phyloP scores from a whole-genome alignment of 495 filamentous ascomycete species.

The Hypomontagnella monticulosa region DNA sequence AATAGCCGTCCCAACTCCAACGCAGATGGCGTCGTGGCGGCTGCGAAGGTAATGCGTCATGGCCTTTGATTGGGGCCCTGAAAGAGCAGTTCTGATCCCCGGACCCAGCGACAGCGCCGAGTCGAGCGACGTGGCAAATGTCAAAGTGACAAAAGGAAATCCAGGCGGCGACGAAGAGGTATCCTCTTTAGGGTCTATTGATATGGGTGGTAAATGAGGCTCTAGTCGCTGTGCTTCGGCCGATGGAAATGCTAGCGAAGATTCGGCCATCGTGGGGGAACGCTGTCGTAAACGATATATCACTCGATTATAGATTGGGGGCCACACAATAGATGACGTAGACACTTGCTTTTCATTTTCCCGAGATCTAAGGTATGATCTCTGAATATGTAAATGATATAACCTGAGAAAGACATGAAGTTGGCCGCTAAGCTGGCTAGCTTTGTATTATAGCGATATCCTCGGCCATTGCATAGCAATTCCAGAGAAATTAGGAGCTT shows the following conservation, averaged over 20 bases:
- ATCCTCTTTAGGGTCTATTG: constrained; percentile 1
- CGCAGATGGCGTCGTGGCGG: constrained; percentile 82
- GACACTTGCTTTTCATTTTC: not conserved
- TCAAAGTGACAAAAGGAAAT: constrained; percentile 69
- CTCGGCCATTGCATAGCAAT: constrained; percentile 6
- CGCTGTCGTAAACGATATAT: not conserved
- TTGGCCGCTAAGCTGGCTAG: constrained; percentile 6
- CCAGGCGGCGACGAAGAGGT: constrained; percentile 12
- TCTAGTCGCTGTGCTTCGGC: constrained; percentile 36
- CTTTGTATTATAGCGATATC: not conserved
- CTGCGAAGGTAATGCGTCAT: constrained; percentile 92
- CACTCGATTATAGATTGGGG: too few species aligned
- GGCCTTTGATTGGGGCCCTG: constrained; percentile 80
- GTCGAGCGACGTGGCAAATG: constrained; percentile 91
- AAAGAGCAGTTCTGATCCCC: constrained; percentile 79
- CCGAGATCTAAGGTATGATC: too few species aligned
- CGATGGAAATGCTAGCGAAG: constrained; percentile 39
- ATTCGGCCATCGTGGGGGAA: constrained; percentile 33
- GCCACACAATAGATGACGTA: not conserved
- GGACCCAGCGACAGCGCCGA: constrained; percentile 77
- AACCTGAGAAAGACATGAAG: constrained; percentile 7
- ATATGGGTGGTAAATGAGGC: constrained; percentile 41
- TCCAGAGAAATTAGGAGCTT: not conserved
- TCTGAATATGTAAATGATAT: too few species aligned
- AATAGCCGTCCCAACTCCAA: constrained; percentile 84